Conservation (phyloP, 164 flowering plant genomes). For the Saururus chinensis region DNA sequence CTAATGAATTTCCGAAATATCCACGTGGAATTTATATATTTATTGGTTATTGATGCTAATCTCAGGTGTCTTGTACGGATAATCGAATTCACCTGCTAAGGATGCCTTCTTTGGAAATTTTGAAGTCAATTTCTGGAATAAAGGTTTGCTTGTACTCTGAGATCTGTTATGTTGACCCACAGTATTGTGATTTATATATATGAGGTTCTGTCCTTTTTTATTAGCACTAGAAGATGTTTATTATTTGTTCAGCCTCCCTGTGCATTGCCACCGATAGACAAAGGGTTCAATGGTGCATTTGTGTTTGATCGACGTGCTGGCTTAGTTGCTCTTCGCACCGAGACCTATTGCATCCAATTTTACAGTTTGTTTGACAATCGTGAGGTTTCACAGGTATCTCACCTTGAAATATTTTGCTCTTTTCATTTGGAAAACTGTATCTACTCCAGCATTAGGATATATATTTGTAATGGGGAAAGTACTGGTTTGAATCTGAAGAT, state of each 20-base stretch:
- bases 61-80: slow-evolving; percentile 90
- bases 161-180: background rate
- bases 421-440: background rate
- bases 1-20: too few species aligned
- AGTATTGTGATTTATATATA: background rate
- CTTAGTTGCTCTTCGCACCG: slow-evolving; percentile 57
- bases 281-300: slow-evolving; percentile 26
- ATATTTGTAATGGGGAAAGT: background rate
- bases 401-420: background rate
- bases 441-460: background rate
- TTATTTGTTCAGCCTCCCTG: slow-evolving; percentile 54
- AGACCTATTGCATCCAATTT: slow-evolving; percentile 67
- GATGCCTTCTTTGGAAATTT: slow-evolving; percentile 75
- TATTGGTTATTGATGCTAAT: background rate
- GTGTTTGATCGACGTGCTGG: slow-evolving; percentile 49
- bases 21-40: too few species aligned
- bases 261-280: slow-evolving; percentile 31
- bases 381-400: slow-evolving; percentile 61
- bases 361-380: slow-evolving; percentile 72
- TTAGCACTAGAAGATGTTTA: background rate
- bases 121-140: slow-evolving; percentile 75
- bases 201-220: background rate
- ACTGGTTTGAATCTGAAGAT: background rate
- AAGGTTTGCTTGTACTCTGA: slow-evolving; percentile 45
- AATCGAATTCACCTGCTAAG: slow-evolving; percentile 81